Evolutionary conservation across 1,284 basidiomycete genomes (phyloP), one percentile per base, ranked within the genome.

Genomic region (Apiotrichum montevideense): DNA sequence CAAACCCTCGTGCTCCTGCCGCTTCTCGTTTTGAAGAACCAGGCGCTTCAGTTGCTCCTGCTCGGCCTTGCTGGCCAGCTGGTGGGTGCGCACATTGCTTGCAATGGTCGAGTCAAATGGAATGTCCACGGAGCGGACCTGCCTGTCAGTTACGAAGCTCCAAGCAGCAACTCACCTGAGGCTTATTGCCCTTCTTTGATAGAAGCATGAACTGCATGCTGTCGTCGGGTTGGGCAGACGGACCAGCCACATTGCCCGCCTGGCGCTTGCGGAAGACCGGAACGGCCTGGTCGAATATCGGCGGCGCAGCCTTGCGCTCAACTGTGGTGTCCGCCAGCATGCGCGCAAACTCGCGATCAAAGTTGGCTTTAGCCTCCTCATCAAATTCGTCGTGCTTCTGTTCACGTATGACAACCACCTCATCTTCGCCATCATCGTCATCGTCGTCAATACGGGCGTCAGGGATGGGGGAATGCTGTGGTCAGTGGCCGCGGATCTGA

Each of bases 321-420:
- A 85, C 81, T 43, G 89, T 88, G 6, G 83, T 87, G 65, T 95
- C 91, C 0, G 88, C 89, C 48, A 96, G 85, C 80, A 99, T 87
- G 78, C 90, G 95, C 1, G 95, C 92, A 33, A 99, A 83, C 73
- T 98, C 96, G 71, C 92, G 90, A 9, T 86, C 90, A 69, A 99
- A 98, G 46, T 95, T 95, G 6, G 86, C 88, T 49, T 95, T 88
- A 35, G 90, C 93, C 67, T 95, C 90, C 64, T 89, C 86, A 42
- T 78, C 77, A 39, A 72, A 66, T 58, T 79, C 77, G 57, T 79
- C 75, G 21, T 69, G 68, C 43, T 70, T 73, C 35, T 56, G 51
- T n/a, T 68, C 64, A 10, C 72, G 73, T 29, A 90, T 79, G 7
- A 91, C 81, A 4, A 75, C 67, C 21, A 86, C 82, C 45, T 86